These are phyloP conservation scores for Ilyonectria destructans DNA, from an alignment of 2,329 filamentous ascomycete genomes.

Conservation along the genomic window DNA sequence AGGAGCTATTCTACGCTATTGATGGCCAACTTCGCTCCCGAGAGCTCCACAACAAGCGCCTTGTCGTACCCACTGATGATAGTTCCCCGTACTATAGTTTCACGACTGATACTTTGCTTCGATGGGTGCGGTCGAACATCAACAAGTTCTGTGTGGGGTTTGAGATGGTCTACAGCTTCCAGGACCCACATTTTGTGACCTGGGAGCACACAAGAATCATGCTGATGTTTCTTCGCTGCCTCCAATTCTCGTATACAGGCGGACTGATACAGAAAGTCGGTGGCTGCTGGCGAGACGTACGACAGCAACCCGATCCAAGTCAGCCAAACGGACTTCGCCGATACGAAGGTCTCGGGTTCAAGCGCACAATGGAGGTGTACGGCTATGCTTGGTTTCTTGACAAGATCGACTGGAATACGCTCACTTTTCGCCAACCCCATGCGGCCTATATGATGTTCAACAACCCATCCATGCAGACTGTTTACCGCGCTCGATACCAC, in stretches of 20 bases:
- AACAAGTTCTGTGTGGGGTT: slow-evolving; percentile 15
- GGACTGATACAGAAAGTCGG: slow-evolving; percentile 4
- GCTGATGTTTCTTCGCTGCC: slow-evolving; percentile 8
- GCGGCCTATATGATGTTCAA: slow-evolving; percentile 21
- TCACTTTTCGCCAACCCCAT: background rate
- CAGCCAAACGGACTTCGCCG: slow-evolving; percentile 11
- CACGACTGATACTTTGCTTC: background rate
- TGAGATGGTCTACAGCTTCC: slow-evolving; percentile 13
- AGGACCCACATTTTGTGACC: slow-evolving; percentile 12
- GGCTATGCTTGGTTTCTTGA: slow-evolving; percentile 22
- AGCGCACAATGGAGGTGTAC: slow-evolving; percentile 7
- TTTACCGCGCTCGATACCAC: slow-evolving; percentile 14
- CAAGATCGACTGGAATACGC: slow-evolving; percentile 17
- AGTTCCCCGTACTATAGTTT: slow-evolving; percentile 9
- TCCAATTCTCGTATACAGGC: slow-evolving; percentile 8
- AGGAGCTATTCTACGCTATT: slow-evolving; percentile 1
- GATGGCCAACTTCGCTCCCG: background rate
- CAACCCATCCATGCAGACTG: slow-evolving; percentile 14
- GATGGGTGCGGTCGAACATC: slow-evolving; percentile 1
- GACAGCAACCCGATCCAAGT: background rate
- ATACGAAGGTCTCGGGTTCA: slow-evolving; percentile 8
- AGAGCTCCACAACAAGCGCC: background rate
- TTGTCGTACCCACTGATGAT: background rate
- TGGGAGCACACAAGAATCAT: slow-evolving; percentile 16
- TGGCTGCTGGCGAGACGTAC: background rate